Evolutionary conservation across 140 eudicot genomes (phyloP).

Genomic region (Cichorium intybus): DNA sequence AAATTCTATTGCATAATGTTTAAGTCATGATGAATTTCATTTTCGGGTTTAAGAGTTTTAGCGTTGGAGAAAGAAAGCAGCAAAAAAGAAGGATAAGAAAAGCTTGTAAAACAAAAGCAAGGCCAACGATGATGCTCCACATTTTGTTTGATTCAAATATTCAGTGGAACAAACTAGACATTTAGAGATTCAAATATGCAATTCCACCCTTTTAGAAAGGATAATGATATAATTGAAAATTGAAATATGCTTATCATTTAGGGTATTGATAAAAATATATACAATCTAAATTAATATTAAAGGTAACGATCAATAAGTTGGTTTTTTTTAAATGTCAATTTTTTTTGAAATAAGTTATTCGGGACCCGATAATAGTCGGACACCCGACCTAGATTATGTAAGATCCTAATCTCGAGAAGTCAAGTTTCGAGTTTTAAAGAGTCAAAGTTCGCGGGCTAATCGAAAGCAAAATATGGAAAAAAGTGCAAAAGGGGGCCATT

Average conservation of each 20-base stretch:
- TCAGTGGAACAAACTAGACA: not conserved
- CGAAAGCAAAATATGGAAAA: no score
- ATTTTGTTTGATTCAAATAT: not conserved
- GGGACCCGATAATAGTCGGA: no score
- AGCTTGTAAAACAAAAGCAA: not conserved
- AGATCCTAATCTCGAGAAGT: no score
- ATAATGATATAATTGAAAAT: not conserved
- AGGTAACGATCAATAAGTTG: no score
- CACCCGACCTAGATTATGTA: no score
- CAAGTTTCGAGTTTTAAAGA: no score
- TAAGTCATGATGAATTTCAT: not conserved
- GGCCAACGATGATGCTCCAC: not conserved
- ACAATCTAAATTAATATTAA: no score
- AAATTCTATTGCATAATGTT: not conserved
- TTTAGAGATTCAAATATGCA: not conserved
- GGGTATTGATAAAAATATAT: no score
- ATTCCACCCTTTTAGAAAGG: not conserved
- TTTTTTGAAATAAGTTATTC: no score
- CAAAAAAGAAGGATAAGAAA: not conserved
- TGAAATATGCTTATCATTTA: not conserved
- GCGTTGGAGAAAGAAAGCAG: not conserved
- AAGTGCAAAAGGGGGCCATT: no score
- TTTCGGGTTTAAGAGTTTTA: not conserved
- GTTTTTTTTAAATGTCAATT: no score
- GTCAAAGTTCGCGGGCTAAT: no score